Conservation (phyloP, 345 rosid species). For the Raphanus raphanistrum region DNA sequence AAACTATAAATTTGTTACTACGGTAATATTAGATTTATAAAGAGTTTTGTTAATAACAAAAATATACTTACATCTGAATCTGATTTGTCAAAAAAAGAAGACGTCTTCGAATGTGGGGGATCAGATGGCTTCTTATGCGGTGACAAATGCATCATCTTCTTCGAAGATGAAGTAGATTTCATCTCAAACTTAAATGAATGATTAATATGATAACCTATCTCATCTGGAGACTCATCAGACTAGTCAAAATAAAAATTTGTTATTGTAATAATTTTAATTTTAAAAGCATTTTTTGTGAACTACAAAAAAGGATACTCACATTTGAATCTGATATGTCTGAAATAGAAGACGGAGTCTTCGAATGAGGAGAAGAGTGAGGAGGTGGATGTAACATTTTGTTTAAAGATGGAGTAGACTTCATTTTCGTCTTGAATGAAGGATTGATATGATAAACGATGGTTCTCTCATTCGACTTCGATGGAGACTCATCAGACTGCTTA, state of each 20-base stretch:
- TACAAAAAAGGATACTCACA: neutral
- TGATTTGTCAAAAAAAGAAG: neutral
- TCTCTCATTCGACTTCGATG: neutral
- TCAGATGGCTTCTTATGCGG: neutral
- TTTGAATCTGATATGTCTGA: neutral
- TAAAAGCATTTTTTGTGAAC: neutral
- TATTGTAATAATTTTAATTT: neutral
- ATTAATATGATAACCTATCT: neutral
- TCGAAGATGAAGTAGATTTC: neutral
- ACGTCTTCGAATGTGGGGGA: neutral
- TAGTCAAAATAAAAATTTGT: neutral
- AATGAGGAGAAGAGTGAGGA: neutral
- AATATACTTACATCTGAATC: neutral
- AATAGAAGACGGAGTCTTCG: neutral
- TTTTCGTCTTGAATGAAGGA: neutral
- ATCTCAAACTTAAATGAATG: neutral
- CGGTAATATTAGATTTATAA: no score
- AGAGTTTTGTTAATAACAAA: no score
- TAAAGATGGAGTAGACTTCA: neutral
- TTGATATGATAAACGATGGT: neutral
- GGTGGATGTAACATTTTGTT: neutral
- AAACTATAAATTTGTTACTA: no score
- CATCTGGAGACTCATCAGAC: neutral
- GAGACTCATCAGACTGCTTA: neutral
- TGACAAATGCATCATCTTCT: neutral